A percentile compares a stretch with the other conserved stretches of the same genome.
These are phyloP conservation scores for Apostasia ramifera DNA, from an alignment of 106 monocot genomes.

Conservation along the genomic window DNA sequence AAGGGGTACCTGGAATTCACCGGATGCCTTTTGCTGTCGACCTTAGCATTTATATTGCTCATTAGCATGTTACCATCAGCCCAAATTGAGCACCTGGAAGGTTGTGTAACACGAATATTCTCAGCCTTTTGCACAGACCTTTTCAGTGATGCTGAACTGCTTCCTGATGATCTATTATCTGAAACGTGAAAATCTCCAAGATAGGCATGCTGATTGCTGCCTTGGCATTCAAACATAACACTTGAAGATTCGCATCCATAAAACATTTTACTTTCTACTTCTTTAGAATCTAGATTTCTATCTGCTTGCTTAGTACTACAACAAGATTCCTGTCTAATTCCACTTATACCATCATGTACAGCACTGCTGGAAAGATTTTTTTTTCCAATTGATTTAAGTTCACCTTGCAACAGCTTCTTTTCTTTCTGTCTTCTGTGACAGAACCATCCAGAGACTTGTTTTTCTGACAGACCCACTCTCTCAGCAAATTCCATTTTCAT, in stretches of 20 bases:
- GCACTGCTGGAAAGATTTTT: conserved; percentile 20
- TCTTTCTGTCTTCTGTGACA: conserved; percentile 47
- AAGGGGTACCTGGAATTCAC: conserved; percentile 5
- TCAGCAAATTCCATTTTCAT: conserved; percentile 29
- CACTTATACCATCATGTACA: conserved; percentile 28
- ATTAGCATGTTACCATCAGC: conserved; percentile 9
- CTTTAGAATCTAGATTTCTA: conserved; percentile 26
- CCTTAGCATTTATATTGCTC: conserved; percentile 1
- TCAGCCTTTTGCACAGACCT: conserved; percentile 12
- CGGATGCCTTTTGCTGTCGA: not conserved
- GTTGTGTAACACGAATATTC: not conserved
- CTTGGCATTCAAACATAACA: conserved; percentile 9
- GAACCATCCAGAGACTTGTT: conserved; percentile 46
- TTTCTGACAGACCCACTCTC: conserved; percentile 28
- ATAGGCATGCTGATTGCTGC: not conserved
- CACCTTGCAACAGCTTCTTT: conserved; percentile 24
- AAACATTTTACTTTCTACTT: conserved; percentile 33
- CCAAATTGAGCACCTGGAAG: conserved; percentile 5
- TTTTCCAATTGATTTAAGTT: conserved; percentile 11
- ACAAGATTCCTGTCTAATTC: conserved; percentile 35
- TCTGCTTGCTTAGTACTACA: conserved; percentile 42
- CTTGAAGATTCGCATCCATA: conserved; percentile 9
- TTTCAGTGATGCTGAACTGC: conserved; percentile 26
- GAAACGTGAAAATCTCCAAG: not conserved
- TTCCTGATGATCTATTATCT: conserved; percentile 23